Conservation (phyloP, 768 basidiomycete species). For the Suillus hirtellus region DNA sequence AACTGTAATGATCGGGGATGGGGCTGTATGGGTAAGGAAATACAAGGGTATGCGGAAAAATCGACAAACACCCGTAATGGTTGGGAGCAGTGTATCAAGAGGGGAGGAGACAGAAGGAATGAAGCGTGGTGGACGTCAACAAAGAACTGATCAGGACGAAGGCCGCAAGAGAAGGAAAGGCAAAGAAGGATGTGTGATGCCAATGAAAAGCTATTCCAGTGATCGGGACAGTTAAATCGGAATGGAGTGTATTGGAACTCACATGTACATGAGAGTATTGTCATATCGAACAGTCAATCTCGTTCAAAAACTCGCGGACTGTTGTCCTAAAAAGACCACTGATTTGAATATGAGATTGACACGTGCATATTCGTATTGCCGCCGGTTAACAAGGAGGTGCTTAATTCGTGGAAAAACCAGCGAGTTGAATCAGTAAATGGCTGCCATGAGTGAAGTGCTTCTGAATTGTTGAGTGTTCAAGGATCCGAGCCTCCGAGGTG, state of each 20-base stretch:
- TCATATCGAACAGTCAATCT: not conserved
- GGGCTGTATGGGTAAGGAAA: not conserved
- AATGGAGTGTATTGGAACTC: not conserved
- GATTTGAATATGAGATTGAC: not conserved
- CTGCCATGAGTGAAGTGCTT: not conserved
- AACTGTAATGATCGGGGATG: not conserved
- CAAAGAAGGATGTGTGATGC: not conserved
- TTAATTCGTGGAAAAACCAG: not conserved
- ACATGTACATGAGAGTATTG: not conserved
- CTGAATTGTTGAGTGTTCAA: not conserved
- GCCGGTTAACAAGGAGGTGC: not conserved
- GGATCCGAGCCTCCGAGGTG: not conserved
- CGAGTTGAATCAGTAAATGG: not conserved
- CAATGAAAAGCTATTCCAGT: not conserved
- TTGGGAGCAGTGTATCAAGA: not conserved
- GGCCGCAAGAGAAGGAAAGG: not conserved
- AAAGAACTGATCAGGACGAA: not conserved
- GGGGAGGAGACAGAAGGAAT: not conserved
- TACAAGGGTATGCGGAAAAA: not conserved
- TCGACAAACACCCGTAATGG: not conserved
- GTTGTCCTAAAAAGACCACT: not conserved
- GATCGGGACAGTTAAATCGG: not conserved
- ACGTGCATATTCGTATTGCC: not conserved
- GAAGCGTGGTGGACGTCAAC: not conserved
- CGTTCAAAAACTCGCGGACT: not conserved